These are phyloP conservation scores for Nymphaea thermarum DNA, from an alignment of 164 flowering plant genomes.

Conservation along the genomic window DNA sequence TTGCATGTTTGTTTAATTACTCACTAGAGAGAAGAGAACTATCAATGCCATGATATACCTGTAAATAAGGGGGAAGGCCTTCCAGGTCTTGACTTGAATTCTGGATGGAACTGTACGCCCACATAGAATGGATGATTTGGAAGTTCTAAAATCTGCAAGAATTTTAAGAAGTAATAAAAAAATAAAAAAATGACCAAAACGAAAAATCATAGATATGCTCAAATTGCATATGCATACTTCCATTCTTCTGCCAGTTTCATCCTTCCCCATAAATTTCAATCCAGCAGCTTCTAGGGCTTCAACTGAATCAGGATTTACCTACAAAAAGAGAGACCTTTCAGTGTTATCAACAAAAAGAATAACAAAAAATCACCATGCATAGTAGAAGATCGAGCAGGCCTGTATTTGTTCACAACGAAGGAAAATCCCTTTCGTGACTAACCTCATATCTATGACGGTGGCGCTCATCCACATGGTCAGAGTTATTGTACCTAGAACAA, in stretches of 20 bases:
- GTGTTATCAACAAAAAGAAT: not conserved
- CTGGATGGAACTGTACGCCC: constrained; percentile 98
- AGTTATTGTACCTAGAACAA: constrained; percentile 42
- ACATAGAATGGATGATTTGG: constrained; percentile 77
- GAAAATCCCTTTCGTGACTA: not conserved
- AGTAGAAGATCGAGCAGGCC: not conserved
- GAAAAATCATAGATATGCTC: not conserved
- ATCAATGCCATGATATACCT: constrained; percentile 31
- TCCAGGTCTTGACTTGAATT: constrained; percentile 92
- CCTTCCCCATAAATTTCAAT: constrained; percentile 81
- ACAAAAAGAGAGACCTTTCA: constrained; percentile 4
- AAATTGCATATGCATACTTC: constrained; percentile 37
- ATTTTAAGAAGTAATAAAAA: not conserved
- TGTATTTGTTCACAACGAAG: not conserved
- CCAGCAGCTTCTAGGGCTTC: constrained; percentile 63
- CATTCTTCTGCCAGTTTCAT: constrained; percentile 86
- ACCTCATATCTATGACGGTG: constrained; percentile 99
- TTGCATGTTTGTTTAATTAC: not conserved
- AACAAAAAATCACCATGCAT: not conserved
- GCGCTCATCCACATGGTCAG: constrained; percentile 77
- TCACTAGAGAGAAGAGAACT: not conserved
- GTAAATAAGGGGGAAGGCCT: constrained; percentile 73
- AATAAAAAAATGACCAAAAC: not conserved
- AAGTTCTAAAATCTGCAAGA: constrained; percentile 72
- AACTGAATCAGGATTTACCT: constrained; percentile 85